Evolutionary conservation across 768 basidiomycete species (phyloP), one percentile per base, ranked within the genome.

Genomic region (Tulasnella sp.): DNA sequence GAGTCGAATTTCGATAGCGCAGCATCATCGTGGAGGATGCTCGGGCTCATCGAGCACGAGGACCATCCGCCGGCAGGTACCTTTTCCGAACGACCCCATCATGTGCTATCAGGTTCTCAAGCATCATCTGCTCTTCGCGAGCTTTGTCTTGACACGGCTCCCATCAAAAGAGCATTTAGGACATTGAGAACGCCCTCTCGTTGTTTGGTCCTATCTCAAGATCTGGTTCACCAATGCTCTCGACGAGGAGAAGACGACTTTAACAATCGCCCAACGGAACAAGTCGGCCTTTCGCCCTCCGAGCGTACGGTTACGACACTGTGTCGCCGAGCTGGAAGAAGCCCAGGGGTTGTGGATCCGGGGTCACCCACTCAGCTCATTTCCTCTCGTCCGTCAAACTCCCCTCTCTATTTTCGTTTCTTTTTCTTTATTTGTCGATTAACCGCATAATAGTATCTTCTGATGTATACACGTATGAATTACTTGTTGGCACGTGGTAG

Each of bases 211-310:
- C 87, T 74, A 85, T 81, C 44, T 85, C 84, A 80, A 88, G 84
- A 80, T 87, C 84, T 79, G 87, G 84, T 74, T 85, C 80, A 81
- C 84, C 82, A 80, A 86, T 82, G 24, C 83, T 73, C 14, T 14
- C 71, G 1, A 48, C 48, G 9, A 36, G 77, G 24, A 42, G 68
- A 19, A 76, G 79, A 87, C 85, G 62, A 89, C 92, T 46, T 92
- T 92, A 4, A 94, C 95, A 81, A 87, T 95, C 42, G 94, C 93
- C 8, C 94, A 96, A 84, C 95, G 96, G 83, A 90, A 92, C 38
- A 87, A 89, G 81, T 93, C 91, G 2, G 92, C 93, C 0, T 94
- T 84, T 79, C 80, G 77, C 72, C 39, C 77, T 40, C 83, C 80
- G 12, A 80, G 80, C 48, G 81, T 77, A 74, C 85, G 85, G 6